phyloP scores from a whole-genome alignment of 176 grass and related monocot genomes.

The Hsuehochloa calcarea region DNA sequence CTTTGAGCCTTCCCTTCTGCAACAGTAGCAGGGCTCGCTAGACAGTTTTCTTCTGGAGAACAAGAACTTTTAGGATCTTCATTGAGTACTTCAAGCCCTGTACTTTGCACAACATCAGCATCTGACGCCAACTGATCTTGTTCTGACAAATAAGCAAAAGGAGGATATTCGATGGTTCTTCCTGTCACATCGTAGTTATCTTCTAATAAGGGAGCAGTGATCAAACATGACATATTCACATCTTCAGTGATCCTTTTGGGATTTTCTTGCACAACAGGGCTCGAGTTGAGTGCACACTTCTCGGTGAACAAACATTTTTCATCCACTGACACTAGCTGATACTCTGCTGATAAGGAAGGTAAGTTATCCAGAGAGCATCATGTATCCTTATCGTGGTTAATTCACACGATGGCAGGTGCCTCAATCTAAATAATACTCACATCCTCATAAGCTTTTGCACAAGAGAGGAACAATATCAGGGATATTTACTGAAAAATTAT shows the following conservation, averaged over 20 bases:
- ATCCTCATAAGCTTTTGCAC: neutral
- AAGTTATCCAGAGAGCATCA: neutral
- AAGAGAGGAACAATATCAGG: neutral
- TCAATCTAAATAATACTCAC: neutral
- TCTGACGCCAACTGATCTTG: neutral
- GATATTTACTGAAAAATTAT: neutral
- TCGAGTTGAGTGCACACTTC: neutral
- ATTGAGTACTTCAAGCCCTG: neutral
- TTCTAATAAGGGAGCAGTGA: neutral
- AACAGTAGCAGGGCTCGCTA: neutral
- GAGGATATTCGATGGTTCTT: neutral
- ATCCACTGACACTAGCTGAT: neutral
- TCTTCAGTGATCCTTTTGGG: neutral
- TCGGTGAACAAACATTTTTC: neutral
- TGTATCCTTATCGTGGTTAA: neutral
- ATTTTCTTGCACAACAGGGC: neutral
- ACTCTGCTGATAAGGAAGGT: neutral
- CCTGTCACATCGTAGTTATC: neutral
- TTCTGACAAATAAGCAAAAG: neutral
- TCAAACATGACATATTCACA: neutral
- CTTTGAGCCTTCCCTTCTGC: neutral
- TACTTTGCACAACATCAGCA: neutral
- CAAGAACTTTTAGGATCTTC: neutral
- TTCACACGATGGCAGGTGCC: neutral
- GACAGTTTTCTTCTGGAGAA: neutral